A percentile compares a stretch with the other conserved stretches of the same genome.
These are phyloP conservation scores for Ogataea trehalophila DNA, from an alignment of 805 yeast species.

Conservation along the genomic window DNA sequence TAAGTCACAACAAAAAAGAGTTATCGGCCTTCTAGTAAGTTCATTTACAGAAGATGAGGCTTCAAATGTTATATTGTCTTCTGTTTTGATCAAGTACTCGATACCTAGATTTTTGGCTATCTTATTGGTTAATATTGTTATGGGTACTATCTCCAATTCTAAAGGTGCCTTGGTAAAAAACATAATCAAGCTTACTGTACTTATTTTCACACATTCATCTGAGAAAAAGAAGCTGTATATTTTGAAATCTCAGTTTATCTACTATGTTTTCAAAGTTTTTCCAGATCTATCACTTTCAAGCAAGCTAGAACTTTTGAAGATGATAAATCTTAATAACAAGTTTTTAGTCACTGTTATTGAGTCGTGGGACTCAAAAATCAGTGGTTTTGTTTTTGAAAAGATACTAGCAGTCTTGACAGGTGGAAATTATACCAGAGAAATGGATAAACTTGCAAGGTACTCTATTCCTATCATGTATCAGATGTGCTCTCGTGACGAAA, in stretches of 20 bases:
- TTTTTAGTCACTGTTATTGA: neutral
- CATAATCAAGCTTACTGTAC: no score
- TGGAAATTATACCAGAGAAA: slow-evolving; percentile 9
- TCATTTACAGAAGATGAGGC: no score
- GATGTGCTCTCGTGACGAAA: slow-evolving; percentile 11
- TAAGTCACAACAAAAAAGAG: no score
- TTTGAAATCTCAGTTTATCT: slow-evolving; percentile 7
- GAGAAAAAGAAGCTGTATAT: no score
- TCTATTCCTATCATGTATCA: slow-evolving; percentile 10
- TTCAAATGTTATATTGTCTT: no score
- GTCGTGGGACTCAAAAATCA: neutral
- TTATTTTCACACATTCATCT: no score
- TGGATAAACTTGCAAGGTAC: slow-evolving; percentile 10
- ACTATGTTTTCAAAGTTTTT: slow-evolving; percentile 12
- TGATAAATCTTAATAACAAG: slow-evolving; percentile 3
- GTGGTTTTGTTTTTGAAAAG: slow-evolving; percentile 9
- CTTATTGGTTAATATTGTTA: no score
- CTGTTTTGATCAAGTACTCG: no score
- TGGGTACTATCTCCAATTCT: no score
- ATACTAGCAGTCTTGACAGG: slow-evolving; percentile 13
- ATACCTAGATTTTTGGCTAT: no score
- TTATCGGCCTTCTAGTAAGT: no score
- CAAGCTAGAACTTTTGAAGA: slow-evolving; percentile 13
- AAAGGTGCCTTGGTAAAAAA: no score
- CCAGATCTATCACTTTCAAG: slow-evolving; percentile 10